Evolutionary conservation across 495 filamentous ascomycete genomes (phyloP), one percentile per base, ranked within the genome.

Genomic region (Lichenothelia convexa): DNA sequence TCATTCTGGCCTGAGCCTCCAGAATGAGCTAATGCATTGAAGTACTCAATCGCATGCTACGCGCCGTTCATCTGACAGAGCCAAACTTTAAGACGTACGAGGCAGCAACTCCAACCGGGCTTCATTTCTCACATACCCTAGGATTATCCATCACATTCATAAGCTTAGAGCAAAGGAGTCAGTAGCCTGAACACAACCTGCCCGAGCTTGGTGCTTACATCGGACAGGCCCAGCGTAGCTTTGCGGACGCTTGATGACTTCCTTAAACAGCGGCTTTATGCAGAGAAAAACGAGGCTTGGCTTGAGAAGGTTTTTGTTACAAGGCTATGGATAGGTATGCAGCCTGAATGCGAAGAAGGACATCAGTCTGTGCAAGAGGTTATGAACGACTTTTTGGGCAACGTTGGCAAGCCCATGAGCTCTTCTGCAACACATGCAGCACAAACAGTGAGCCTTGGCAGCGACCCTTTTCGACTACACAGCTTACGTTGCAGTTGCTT

Each of bases 361-460:
- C n/a, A n/a, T n/a, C n/a, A n/a, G 24, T 27, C 24, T 7, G 7
- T 27, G 24, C 24, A 7, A 7, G 24, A 27, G 24, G 24, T 13
- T 27, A 27, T 13, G 24, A 13, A 27, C 13, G 24, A 7, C 24
- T 27, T 27, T 7, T 7, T 13, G n/a, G n/a, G n/a, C n/a, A 13
- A 27, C 7, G 7, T 7, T 13, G 24, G 24, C 7, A 27, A 27
- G 24, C 36, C 49, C 12, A 42, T 82, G 8, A 56, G 47, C 16
- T 39, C 65, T 8, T 62, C 66, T 30, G 70, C 75, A 18, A 72
- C 78, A 9, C 65, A 81, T 44, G 79, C 78, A 33, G 70, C 70
- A 11, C 71, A 87, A 44, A 75, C 72, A 44, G 78, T 81, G n/a
- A n/a, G n/a, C n/a, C n/a, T n/a, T n/a, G n/a, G n/a, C n/a, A 55